These are phyloP conservation scores for Alternaria infectoria DNA, from an alignment of 2,329 filamentous ascomycete genomes.

Conservation along the genomic window DNA sequence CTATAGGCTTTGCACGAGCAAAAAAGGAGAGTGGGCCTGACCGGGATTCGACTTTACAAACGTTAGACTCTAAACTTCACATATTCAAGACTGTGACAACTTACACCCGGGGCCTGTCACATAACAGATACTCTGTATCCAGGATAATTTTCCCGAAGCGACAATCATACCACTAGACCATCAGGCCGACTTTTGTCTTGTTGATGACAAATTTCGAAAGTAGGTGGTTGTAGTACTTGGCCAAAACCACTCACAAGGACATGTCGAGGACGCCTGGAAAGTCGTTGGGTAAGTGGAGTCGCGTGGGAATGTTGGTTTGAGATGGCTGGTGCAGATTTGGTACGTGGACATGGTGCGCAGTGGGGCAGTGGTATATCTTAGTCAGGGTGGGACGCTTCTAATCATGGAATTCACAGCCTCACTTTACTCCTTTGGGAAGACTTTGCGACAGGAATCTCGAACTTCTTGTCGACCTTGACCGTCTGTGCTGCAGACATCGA, in stretches of 20 bases:
- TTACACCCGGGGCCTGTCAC: conserved; percentile 48
- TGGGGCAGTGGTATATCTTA: conserved; percentile 6
- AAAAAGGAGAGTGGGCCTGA: conserved; percentile 28
- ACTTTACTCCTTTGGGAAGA: conserved; percentile 18
- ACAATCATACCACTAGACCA: conserved; percentile 45
- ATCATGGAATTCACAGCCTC: conserved; percentile 4
- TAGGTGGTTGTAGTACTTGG: neutral
- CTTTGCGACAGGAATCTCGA: conserved; percentile 15
- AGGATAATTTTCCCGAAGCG: conserved; percentile 35
- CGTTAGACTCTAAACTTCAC: neutral
- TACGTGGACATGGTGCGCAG: neutral
- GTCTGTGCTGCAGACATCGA: neutral
- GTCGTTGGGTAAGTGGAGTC: neutral
- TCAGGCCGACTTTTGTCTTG: conserved; percentile 23
- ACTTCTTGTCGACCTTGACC: neutral
- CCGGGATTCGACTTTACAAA: conserved; percentile 39
- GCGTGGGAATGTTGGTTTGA: neutral
- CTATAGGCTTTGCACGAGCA: neutral
- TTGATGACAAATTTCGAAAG: conserved; percentile 7
- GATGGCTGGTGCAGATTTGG: neutral
- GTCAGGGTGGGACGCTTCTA: conserved; percentile 15
- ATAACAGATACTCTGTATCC: conserved; percentile 32
- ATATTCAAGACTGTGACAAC: neutral
- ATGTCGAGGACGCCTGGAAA: fast-evolving
- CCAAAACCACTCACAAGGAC: fast-evolving